Evolutionary conservation across 768 basidiomycete species (phyloP).

Genomic region (Lactarius akahatsu): DNA sequence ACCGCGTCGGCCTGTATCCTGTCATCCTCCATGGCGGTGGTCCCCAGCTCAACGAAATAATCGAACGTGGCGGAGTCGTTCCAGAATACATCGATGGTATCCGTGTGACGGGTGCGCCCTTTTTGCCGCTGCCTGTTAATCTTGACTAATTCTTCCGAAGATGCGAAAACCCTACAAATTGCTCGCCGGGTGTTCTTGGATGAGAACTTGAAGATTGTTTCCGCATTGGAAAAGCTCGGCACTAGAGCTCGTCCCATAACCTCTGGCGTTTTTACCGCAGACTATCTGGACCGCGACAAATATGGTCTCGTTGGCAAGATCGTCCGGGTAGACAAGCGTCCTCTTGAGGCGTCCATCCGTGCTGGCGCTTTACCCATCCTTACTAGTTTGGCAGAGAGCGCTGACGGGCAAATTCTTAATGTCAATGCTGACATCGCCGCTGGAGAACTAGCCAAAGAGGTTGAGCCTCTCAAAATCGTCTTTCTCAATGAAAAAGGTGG

Average conservation of each 20-base stretch:
- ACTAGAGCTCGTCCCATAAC: slow-evolving; percentile 98
- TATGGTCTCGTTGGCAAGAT: slow-evolving; percentile 97
- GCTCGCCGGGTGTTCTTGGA: slow-evolving; percentile 97
- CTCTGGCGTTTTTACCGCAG: slow-evolving; percentile 95
- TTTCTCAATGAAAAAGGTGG: slow-evolving; percentile 99
- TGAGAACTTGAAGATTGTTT: slow-evolving; percentile 94
- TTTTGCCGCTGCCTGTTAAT: slow-evolving; percentile 4
- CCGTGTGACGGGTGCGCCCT: slow-evolving; percentile 78
- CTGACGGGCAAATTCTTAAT: slow-evolving; percentile 97
- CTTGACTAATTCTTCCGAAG: slow-evolving; percentile 40
- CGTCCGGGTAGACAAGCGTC: slow-evolving; percentile 91
- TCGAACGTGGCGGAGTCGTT: slow-evolving; percentile 88
- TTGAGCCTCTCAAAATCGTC: slow-evolving; percentile 98
- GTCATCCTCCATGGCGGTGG: slow-evolving; percentile 96
- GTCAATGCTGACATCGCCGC: slow-evolving; percentile 99
- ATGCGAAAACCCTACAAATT: slow-evolving; percentile 90
- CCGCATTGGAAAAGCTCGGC: slow-evolving; percentile 89
- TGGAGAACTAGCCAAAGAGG: slow-evolving; percentile 94
- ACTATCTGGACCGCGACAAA: slow-evolving; percentile 92
- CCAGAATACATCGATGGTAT: slow-evolving; percentile 99
- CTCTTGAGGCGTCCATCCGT: slow-evolving; percentile 93
- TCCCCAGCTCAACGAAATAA: slow-evolving; percentile 91
- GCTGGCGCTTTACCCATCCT: slow-evolving; percentile 96
- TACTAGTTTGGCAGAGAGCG: slow-evolving; percentile 90
- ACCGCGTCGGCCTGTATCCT: slow-evolving; percentile 96